These are phyloP conservation scores for Macaranga tanarius DNA, from an alignment of 441 rosid genomes.

Conservation along the genomic window DNA sequence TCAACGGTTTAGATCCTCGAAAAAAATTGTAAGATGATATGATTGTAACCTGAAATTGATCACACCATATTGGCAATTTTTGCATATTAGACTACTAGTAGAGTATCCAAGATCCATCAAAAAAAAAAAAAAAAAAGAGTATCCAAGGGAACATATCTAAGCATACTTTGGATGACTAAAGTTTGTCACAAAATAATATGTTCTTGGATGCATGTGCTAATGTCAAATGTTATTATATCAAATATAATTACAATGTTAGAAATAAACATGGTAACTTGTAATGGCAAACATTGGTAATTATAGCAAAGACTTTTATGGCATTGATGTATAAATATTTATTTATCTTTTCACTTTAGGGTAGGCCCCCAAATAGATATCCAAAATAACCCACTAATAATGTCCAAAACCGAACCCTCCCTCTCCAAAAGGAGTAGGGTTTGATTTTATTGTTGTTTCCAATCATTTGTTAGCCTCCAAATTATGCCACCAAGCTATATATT, in stretches of 20 bases:
- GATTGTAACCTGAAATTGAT: too few species aligned
- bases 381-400: conserved; percentile 20
- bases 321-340: neutral
- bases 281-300: conserved; percentile 68
- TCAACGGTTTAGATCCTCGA: too few species aligned
- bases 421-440: conserved; percentile 23
- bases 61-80: too few species aligned
- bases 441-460: conserved; percentile 44
- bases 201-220: conserved; percentile 24
- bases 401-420: conserved; percentile 15
- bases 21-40: too few species aligned
- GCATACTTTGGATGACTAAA: too few species aligned
- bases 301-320: conserved; percentile 55
- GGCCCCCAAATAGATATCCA: conserved; percentile 32
- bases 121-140: too few species aligned
- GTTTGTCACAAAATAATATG: conserved; percentile 33
- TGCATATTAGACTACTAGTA: too few species aligned
- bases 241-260: conserved; percentile 33
- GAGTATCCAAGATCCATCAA: too few species aligned
- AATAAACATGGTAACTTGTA: conserved; percentile 47
- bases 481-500: conserved; percentile 28
- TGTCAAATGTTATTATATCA: conserved; percentile 38
- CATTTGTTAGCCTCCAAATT: conserved; percentile 36
- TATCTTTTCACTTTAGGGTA: conserved; percentile 25
- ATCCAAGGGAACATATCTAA: too few species aligned